phyloP scores from a whole-genome alignment of 345 rosid genomes.

The Clausena lansium region DNA sequence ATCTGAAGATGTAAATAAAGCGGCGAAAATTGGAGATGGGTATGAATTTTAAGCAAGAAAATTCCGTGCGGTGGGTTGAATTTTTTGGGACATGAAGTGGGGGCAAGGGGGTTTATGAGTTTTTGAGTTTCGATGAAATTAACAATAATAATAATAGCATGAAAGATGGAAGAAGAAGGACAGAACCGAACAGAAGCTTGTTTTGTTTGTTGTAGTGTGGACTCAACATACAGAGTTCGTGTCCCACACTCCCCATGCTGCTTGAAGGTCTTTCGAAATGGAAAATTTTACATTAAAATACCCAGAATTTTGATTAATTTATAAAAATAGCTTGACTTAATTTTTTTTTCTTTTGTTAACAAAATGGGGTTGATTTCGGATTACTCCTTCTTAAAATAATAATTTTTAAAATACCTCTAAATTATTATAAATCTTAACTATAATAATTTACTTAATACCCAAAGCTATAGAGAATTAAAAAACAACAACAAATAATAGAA shows the following conservation, averaged over 20 bases:
- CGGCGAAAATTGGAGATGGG: constrained; percentile 15
- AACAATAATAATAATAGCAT: neutral
- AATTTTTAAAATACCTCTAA: no score
- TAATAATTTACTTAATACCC: no score
- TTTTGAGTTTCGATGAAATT: constrained; percentile 19
- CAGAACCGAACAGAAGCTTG: neutral
- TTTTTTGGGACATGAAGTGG: neutral
- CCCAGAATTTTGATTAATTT: no score
- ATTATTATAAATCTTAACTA: no score
- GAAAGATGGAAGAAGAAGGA: neutral
- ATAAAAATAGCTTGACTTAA: no score
- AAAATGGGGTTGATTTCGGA: no score
- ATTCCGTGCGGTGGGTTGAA: constrained; percentile 18
- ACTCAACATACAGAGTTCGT: neutral
- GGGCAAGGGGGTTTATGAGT: neutral
- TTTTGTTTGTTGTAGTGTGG: neutral
- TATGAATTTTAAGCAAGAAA: constrained; percentile 1
- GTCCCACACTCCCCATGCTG: neutral
- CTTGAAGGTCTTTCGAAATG: no score
- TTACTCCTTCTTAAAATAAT: no score
- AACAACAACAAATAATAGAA: no score
- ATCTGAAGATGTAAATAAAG: constrained; percentile 2
- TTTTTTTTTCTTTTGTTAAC: no score
- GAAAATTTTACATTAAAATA: no score
- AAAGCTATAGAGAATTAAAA: no score